phyloP scores from a whole-genome alignment of 768 basidiomycete species.

The Leucosporidium yakuticum region DNA sequence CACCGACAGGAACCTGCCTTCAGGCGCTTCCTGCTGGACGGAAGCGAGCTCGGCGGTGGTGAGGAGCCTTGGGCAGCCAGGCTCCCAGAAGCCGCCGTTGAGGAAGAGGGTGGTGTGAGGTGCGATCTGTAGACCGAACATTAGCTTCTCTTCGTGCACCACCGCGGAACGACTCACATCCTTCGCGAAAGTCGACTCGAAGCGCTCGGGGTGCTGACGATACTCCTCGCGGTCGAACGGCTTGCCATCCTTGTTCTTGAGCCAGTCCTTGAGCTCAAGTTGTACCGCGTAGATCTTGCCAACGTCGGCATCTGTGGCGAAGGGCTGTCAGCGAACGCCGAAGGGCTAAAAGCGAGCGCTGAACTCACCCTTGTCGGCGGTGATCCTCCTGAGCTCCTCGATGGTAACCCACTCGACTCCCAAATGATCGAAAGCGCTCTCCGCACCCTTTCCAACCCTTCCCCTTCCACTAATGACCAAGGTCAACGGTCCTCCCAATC shows the following conservation, averaged over 20 bases:
- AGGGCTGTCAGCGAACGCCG: background rate
- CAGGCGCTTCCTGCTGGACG: slow-evolving; percentile 42
- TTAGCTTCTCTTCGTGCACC: too few species aligned
- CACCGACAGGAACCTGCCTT: slow-evolving; percentile 60
- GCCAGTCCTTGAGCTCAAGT: slow-evolving; percentile 52
- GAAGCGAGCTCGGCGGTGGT: slow-evolving; percentile 56
- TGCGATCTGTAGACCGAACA: slow-evolving; percentile 55
- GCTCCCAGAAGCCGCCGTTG: slow-evolving; percentile 80
- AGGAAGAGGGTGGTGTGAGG: slow-evolving; percentile 78
- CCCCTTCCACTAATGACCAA: slow-evolving; percentile 59
- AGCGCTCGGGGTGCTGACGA: slow-evolving; percentile 62
- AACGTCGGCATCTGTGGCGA: slow-evolving; percentile 51
- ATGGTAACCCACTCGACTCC: slow-evolving; percentile 58
- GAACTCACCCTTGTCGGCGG: slow-evolving; percentile 52
- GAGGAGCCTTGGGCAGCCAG: slow-evolving; percentile 71
- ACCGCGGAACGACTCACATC: slow-evolving; percentile 51
- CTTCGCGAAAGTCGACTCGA: slow-evolving; percentile 61
- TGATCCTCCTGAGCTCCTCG: slow-evolving; percentile 56
- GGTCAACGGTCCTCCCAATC: slow-evolving; percentile 62
- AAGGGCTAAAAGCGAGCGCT: background rate
- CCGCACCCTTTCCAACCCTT: slow-evolving; percentile 71
- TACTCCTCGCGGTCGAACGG: slow-evolving; percentile 63
- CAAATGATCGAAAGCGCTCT: slow-evolving; percentile 65
- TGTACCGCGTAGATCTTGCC: slow-evolving; percentile 52
- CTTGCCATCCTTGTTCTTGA: slow-evolving; percentile 55